Evolutionary conservation across 768 basidiomycete species (phyloP), one percentile per base, ranked within the genome.

Genomic region (Termitomyces sp.): DNA sequence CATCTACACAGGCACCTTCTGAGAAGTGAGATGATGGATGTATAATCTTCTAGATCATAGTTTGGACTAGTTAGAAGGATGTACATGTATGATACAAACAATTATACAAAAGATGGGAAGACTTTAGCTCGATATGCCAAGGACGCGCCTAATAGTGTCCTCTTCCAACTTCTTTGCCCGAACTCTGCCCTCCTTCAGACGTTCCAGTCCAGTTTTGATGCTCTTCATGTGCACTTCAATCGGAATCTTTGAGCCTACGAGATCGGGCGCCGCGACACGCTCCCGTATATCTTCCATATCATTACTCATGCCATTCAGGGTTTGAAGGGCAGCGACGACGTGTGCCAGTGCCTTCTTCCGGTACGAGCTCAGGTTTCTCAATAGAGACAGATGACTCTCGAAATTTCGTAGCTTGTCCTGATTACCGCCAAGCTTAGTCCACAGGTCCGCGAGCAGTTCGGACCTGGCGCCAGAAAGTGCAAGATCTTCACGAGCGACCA

Each of bases 251-350:
- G 80, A 70, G 5, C 81, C 84, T 12, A 81, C 68, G 5, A 92
- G 69, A 51, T 84, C 83, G 1, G 90, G 89, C 33, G 82, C 80
- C 4, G 87, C 80, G 1, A 89, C 87, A 18, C 86, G 75, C 65
- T 89, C 86, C 59, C 90, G 76, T 59, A 92, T 70, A 45, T 89
- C 88, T 66, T 89, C 88, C 77, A 92, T 83, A 60, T 91, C 88
- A 36, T 81, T 84, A 61, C 81, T 81, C 83, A 91, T 81, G 39
- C 74, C 73, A 29, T 81, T 71, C 60, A 92, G 70, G 10, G 82
- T 77, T 52, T 85, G 83, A 63, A 88, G 65, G 15, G 87, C 81
- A 0, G 81, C 81, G 33, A 77, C 78, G n/a, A 92, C 87, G 60
- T 88, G 88, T 10, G 74, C 80, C 39, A 77, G 69, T 4, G 90